phyloP scores from a whole-genome alignment of 1,139 yeast genomes.

The Diutina catenulata region DNA sequence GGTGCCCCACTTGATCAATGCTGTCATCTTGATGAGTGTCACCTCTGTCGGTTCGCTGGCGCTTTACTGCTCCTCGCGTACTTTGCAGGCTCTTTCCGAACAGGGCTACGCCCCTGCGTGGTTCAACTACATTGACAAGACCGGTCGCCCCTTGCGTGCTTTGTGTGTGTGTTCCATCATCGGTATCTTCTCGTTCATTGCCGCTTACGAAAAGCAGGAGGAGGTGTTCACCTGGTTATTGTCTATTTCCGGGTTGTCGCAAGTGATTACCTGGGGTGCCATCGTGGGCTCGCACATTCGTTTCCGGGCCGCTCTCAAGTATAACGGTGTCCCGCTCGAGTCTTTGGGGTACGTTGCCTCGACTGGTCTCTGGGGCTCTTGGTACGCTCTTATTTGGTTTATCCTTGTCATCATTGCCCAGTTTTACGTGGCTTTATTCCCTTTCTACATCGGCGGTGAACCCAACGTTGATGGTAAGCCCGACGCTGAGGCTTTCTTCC shows the following conservation, averaged over 20 bases:
- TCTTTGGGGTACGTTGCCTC: constrained; percentile 29
- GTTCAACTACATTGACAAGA: constrained; percentile 30
- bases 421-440: constrained; percentile 31
- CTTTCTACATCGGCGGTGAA: constrained; percentile 18
- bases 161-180: constrained; percentile 21
- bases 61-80: constrained; percentile 32
- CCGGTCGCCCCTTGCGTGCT: constrained; percentile 33
- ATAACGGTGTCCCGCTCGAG: constrained; percentile 21
- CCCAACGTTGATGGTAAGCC: constrained; percentile 21
- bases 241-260: constrained; percentile 32
- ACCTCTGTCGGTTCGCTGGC: constrained; percentile 35
- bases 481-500: constrained; percentile 24
- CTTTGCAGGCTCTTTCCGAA: constrained; percentile 31
- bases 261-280: constrained; percentile 31
- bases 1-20: constrained; percentile 31
- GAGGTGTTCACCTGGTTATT: constrained; percentile 33
- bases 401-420: constrained; percentile 20
- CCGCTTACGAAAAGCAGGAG: constrained; percentile 29
- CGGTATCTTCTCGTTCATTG: constrained; percentile 22
- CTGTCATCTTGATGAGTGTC: constrained; percentile 32
- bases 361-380: constrained; percentile 32
- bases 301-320: constrained; percentile 28
- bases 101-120: constrained; percentile 32
- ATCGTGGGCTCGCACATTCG: constrained; percentile 31
- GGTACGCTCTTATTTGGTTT: constrained; percentile 26